These are phyloP conservation scores for Leishmania tropica DNA, from an alignment of 208 protist genomes.

Conservation along the genomic window DNA sequence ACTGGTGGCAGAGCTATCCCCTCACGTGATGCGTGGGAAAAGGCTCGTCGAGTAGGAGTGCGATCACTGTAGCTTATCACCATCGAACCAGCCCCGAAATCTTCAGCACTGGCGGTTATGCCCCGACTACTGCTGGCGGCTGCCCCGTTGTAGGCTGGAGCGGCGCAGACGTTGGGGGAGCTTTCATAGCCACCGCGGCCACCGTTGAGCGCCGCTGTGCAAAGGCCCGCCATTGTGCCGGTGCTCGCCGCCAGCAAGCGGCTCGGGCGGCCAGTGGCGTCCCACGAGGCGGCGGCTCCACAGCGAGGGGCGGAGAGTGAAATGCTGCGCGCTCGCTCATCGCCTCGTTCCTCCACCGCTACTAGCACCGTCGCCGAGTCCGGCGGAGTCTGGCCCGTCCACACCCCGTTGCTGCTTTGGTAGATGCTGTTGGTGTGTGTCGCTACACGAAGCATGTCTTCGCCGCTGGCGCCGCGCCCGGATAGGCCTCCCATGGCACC, in stretches of 20 bases:
- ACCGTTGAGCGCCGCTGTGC: constrained; percentile 12
- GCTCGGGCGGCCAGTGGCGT: constrained; percentile 16
- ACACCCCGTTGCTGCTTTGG: constrained; percentile 13
- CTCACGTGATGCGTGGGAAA: constrained; percentile 14
- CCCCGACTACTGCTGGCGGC: background rate
- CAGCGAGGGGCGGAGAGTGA: constrained; percentile 22
- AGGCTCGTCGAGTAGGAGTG: constrained; percentile 16
- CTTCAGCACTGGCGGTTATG: background rate
- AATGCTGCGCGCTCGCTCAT: constrained; percentile 27
- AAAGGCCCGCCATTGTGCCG: background rate
- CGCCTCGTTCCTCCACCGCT: constrained; percentile 4
- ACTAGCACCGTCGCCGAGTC: background rate
- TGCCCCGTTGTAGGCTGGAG: constrained; percentile 1
- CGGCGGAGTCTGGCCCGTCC: constrained; percentile 4
- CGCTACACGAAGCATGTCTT: constrained; percentile 11
- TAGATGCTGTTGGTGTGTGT: background rate
- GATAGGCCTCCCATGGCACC: constrained; percentile 8
- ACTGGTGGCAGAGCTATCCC: constrained; percentile 29
- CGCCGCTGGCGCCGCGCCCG: background rate
- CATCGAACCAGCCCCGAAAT: constrained; percentile 5
- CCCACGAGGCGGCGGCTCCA: constrained; percentile 15
- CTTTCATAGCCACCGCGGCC: constrained; percentile 11
- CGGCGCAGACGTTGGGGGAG: background rate
- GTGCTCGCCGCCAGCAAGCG: constrained; percentile 15
- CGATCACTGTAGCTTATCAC: constrained; percentile 12